Evolutionary conservation across 192 early-diverging fungal species (phyloP), one percentile per base, ranked within the genome.

Genomic region (Chytriomyces hyalinus): DNA sequence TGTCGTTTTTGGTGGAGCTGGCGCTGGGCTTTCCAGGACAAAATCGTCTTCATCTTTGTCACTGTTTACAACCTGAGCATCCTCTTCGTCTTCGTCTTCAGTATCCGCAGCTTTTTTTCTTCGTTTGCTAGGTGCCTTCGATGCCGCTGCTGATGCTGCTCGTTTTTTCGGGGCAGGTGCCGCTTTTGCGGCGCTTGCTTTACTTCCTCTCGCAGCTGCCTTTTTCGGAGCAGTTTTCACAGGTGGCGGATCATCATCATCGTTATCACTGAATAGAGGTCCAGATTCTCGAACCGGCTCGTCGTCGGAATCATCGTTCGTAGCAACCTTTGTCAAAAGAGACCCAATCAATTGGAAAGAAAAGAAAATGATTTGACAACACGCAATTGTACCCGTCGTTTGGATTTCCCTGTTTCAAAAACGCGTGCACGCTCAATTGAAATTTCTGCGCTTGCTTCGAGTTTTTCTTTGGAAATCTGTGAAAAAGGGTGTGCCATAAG

Each of bases 401-500:
- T 20, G 43, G 24, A 43, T 48, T 71, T 71, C 3, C 51, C 57
- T 26, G 49, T 71, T 8, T 60, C 50, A 53, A 71, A 71, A 9
- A 53, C 47, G 17, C 57, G 49, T 10, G 50, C 50, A 20, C 15
- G 20, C 17, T 71, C 69, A 57, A 26, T 1, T 22, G 47, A n/a
- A 6, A 71, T 71, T 45, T 71, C 69, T 17, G 50, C 51, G 17
- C 7, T 43, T 17, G 69, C 69, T 71, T 71, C 69, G 8, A 57
- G n/a, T 36, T 71, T 71, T 17, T 71, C 69, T 60, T 71, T 71
- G 3, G 69, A n/a, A 49, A 71, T 71, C 69, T 71, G 26, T 20
- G 48, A 24, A 57, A 24, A 15, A 48, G 26, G 6, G 67, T 59
- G 4, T 26, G 48, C 10, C 36, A 6, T 24, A 64, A 5, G 9